phyloP scores from a whole-genome alignment of 768 basidiomycete species.

The Peribolospora kevripleyi region DNA sequence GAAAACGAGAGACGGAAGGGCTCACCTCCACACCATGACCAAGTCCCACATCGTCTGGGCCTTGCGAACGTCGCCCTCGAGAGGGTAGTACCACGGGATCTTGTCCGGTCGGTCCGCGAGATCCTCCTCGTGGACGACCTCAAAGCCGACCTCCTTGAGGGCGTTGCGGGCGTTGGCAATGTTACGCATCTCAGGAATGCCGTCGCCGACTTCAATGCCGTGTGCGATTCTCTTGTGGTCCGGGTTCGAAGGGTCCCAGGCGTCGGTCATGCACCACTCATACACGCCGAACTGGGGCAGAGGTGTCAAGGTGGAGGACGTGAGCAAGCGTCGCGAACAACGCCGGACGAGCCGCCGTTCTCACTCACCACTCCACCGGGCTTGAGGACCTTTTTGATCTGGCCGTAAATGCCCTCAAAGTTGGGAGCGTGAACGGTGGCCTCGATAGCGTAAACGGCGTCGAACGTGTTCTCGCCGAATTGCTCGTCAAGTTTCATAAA shows the following conservation, averaged over 20 bases:
- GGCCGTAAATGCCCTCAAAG: conserved; percentile 83
- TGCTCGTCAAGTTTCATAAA: conserved; percentile 84
- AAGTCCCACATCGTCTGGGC: conserved; percentile 86
- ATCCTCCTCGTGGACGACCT: conserved; percentile 76
- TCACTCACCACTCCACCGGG: conserved; percentile 75
- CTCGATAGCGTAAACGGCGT: conserved; percentile 90
- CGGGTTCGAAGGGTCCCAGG: conserved; percentile 59
- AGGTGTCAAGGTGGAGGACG: neutral
- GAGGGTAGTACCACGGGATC: conserved; percentile 84
- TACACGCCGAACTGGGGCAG: conserved; percentile 67
- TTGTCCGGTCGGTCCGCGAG: conserved; percentile 57
- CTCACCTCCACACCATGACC: conserved; percentile 30
- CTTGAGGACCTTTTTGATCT: conserved; percentile 81
- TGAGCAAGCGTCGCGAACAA: neutral
- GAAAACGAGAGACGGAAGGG: neutral
- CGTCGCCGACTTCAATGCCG: conserved; percentile 77
- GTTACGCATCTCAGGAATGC: conserved; percentile 91
- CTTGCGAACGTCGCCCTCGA: conserved; percentile 78
- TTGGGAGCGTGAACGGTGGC: conserved; percentile 89
- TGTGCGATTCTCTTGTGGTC: conserved; percentile 76
- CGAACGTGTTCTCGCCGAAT: conserved; percentile 80
- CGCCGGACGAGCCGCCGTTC: neutral
- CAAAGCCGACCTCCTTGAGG: conserved; percentile 57
- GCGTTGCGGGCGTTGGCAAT: conserved; percentile 46
- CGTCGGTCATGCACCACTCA: conserved; percentile 97